Evolutionary conservation across 306 rosid species (phyloP).

Genomic region (Spatholobus suberectus): DNA sequence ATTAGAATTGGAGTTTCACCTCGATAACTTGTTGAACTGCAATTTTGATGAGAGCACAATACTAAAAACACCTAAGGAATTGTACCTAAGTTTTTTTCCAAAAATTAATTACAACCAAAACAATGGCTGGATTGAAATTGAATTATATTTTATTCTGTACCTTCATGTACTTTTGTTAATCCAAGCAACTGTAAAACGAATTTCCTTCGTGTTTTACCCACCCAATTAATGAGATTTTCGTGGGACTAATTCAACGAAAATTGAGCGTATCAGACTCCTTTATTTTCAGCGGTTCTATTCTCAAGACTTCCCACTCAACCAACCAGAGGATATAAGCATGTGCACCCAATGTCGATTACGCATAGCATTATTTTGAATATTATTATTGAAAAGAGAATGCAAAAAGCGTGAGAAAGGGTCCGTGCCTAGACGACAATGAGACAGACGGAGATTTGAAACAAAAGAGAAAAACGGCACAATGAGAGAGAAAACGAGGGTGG

Average conservation of each 20-base stretch:
- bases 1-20: background rate
- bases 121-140: background rate
- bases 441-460: no score
- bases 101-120: background rate
- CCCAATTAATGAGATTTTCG: background rate
- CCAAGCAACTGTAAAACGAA: background rate
- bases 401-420: no score
- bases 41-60: background rate
- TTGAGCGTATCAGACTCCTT: background rate
- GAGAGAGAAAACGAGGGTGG: no score
- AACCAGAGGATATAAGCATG: background rate
- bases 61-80: background rate
- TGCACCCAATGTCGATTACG: background rate
- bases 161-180: background rate
- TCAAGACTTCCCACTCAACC: background rate
- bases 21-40: background rate
- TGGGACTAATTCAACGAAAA: background rate
- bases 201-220: no score
- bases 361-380: no score
- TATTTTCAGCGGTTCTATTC: no score
- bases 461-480: no score
- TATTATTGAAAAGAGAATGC: background rate
- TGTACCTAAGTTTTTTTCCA: background rate
- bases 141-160: background rate
- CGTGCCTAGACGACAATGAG: no score